Percentiles rank a stretch among this genome's conserved stretches.
Conservation (phyloP, 495 filamentous ascomycete genomes). For the Podospora sp. region DNA sequence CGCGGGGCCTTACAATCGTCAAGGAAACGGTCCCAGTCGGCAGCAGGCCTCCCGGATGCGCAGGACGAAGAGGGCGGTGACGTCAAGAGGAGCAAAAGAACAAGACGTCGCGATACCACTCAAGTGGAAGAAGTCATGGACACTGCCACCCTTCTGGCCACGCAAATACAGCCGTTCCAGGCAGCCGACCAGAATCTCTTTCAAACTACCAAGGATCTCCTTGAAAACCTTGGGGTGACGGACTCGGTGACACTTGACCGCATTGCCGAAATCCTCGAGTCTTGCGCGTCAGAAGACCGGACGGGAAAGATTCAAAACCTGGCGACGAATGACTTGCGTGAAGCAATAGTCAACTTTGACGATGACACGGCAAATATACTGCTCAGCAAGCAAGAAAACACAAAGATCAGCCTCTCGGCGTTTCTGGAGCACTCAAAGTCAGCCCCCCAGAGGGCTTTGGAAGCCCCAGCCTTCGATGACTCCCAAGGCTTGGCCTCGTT, state of each 20-base stretch:
- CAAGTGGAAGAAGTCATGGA: conserved; percentile 68
- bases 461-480: conserved; percentile 58
- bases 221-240: conserved; percentile 67
- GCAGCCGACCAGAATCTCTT: conserved; percentile 79
- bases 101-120: conserved; percentile 74
- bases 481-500: conserved; percentile 61
- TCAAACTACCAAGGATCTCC: conserved; percentile 63
- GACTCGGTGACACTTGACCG: conserved; percentile 53
- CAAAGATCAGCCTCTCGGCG: conserved; percentile 59
- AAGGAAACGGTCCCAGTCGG: conserved; percentile 67
- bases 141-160: conserved; percentile 68
- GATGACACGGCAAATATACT: conserved; percentile 47
- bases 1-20: conserved; percentile 36
- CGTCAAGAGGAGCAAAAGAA: conserved; percentile 79
- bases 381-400: conserved; percentile 44
- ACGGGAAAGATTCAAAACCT: conserved; percentile 43
- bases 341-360: conserved; percentile 45
- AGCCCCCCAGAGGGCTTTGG: conserved; percentile 52
- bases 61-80: conserved; percentile 61
- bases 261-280: conserved; percentile 57
- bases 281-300: conserved; percentile 48
- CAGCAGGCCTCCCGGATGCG: conserved; percentile 59
- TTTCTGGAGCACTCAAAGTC: conserved; percentile 80
- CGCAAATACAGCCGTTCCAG: conserved; percentile 66
- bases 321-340: conserved; percentile 45